phyloP scores from a whole-genome alignment of 257 asterid genomes.

The Knoxia roxburghii region DNA sequence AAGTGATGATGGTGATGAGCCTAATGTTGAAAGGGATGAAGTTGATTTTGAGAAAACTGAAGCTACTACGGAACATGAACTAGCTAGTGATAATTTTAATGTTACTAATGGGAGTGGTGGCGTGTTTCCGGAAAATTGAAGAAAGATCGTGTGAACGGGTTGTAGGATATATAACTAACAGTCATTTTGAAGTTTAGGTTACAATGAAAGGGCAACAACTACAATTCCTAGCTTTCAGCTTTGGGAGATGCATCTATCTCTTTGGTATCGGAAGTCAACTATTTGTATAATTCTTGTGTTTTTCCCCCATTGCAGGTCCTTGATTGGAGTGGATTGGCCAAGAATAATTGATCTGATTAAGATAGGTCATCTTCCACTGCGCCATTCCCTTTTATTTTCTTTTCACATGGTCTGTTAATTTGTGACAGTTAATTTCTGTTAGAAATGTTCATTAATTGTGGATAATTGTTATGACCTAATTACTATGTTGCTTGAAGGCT shows the following conservation, averaged over 20 bases:
- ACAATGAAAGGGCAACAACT: slow-evolving; percentile 3
- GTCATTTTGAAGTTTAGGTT: slow-evolving; percentile 9
- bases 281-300: slow-evolving; percentile 28
- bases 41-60: slow-evolving; percentile 17
- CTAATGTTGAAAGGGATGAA: slow-evolving; percentile 19
- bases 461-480: background rate
- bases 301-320: slow-evolving; percentile 68
- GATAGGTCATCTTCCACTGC: slow-evolving; percentile 9
- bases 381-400: too few species aligned
- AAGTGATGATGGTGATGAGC: slow-evolving; percentile 20
- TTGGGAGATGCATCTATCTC: slow-evolving; percentile 24
- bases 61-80: slow-evolving; percentile 18
- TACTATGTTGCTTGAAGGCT: slow-evolving; percentile 2
- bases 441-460: background rate
- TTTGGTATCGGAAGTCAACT: slow-evolving; percentile 35
- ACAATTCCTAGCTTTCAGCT: background rate
- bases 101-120: background rate
- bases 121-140: background rate
- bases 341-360: background rate
- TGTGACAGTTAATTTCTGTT: slow-evolving; percentile 13
- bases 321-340: slow-evolving; percentile 28
- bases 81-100: background rate
- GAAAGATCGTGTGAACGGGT: background rate
- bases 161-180: background rate
- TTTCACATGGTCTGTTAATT: slow-evolving; percentile 19